Base-by-base conservation (phyloP, 345 rosid genomes). In the Cochlearia excelsa region DNA sequence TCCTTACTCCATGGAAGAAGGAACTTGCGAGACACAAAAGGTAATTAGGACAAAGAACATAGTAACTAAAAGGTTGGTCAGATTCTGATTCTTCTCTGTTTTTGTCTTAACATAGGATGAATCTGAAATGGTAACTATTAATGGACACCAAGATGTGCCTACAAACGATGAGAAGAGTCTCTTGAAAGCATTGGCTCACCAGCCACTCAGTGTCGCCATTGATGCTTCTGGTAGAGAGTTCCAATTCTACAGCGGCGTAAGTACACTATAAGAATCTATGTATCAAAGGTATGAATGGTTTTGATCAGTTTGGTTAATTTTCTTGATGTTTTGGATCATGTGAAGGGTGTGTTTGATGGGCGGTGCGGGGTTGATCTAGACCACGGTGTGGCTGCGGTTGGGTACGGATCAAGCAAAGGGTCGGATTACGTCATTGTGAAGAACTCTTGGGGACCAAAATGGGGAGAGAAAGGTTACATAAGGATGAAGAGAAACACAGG, bases 401-500 rank as follows among this genome's bases (percentile, higher is more conserved):
- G 96, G 26, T 91, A 88, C 6, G 96, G 96, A 57, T 76, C 98
- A 61, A 59, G 73, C 16, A 85, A 61, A 52, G 87, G 82, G 7
- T 37, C 56, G 10, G 94, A 88, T 66, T 84, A 85, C 67, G 78
- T 87, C 31, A 80, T 82, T 26, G 95, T 90, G 69, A 90, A 80
- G 76, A 87, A 90, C 44, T 90, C 96, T 0, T 91, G 95, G 98
- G 98, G 95, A 43, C 34, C 78, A 4, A 79, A 68, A 34, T 84
- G 96, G 95, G 98, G 95, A 56, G 94, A 82, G 68, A 82, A 79
- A 48, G 96, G 98, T 7, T 88, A 67, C 72, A 84, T 82, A 27
- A 75, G 91, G 63, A 72, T 88, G 90, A 81, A 78, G 84, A 80
- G 92, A 63, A 88, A 82, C 73, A 79, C 87, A 3, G 92, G 91